Percentiles rank a stretch among this genome's conserved stretches.
Evolutionary conservation across 2,329 filamentous ascomycete genomes (phyloP).

Genomic region (Fusarium aywerte): DNA sequence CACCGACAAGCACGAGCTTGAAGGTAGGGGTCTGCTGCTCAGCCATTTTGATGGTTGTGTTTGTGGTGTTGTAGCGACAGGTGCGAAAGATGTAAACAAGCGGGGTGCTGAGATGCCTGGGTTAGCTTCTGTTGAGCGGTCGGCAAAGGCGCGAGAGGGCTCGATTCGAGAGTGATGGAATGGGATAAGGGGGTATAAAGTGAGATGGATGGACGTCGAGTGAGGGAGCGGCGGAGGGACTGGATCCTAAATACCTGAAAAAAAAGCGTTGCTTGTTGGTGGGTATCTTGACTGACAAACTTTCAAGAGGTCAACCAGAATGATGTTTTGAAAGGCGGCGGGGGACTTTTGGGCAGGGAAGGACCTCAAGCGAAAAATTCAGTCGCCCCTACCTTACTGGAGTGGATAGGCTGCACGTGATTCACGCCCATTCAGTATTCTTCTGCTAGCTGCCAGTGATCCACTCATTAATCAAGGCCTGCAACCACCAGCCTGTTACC

Average conservation of each 20-base stretch:
- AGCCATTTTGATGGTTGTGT: constrained; percentile 69
- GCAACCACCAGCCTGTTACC: constrained; percentile 27
- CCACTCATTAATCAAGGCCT: constrained; percentile 27
- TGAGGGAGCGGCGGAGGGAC: constrained; percentile 25
- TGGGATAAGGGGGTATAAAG: constrained; percentile 9
- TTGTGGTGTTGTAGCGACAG: constrained; percentile 42
- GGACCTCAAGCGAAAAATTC: constrained; percentile 57
- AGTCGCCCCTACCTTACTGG: constrained; percentile 47
- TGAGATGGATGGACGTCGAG: constrained; percentile 26
- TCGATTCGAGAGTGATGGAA: constrained; percentile 12
- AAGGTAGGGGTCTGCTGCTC: constrained; percentile 77
- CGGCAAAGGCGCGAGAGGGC: constrained; percentile 26
- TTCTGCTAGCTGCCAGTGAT: constrained; percentile 19
- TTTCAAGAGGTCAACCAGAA: constrained; percentile 51
- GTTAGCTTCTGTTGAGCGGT: constrained; percentile 48
- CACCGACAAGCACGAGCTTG: constrained; percentile 99
- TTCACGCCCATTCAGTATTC: constrained; percentile 34
- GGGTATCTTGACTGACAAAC: constrained; percentile 51
- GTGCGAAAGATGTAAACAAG: constrained; percentile 59
- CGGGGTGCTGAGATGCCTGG: constrained; percentile 53
- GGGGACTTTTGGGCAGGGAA: constrained; percentile 54
- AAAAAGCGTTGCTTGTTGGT: constrained; percentile 45
- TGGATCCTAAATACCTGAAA: constrained; percentile 43
- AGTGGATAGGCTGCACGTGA: constrained; percentile 52
- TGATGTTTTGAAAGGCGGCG: constrained; percentile 56